phyloP scores from a whole-genome alignment of 306 rosid genomes.

The Fagus sylvatica region DNA sequence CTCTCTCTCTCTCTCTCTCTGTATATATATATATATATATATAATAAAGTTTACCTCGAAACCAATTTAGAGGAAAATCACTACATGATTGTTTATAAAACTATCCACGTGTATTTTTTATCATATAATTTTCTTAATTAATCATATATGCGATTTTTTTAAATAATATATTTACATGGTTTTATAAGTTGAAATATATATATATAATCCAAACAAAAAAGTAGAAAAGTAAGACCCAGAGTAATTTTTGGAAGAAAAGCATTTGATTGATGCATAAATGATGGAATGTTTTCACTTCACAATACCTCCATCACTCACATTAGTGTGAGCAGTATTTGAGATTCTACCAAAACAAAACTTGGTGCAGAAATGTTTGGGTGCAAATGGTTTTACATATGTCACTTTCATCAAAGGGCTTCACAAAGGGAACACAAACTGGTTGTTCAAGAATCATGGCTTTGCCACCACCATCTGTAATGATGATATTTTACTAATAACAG shows the following conservation, averaged over 20 bases:
- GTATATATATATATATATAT: no score
- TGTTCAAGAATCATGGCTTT: conserved; percentile 31
- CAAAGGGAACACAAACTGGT: conserved; percentile 26
- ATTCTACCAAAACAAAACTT: background rate
- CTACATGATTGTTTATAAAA: no score
- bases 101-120: no score
- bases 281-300: background rate
- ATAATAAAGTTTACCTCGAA: no score
- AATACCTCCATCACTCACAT: background rate
- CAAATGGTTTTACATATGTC: conserved; percentile 12
- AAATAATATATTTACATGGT: no score
- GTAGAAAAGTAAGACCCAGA: no score
- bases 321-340: background rate
- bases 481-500: conserved; percentile 22
- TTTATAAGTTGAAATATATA: no score
- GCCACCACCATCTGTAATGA: conserved; percentile 31
- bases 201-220: no score
- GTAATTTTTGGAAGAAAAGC: background rate
- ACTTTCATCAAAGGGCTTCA: conserved; percentile 26
- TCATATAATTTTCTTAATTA: no score
- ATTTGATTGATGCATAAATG: background rate
- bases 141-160: no score
- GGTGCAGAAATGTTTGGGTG: background rate
- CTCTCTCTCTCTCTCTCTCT: no score
- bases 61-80: no score